Conservation (phyloP, 2,329 filamentous ascomycete species). For the Xylaria sp. region DNA sequence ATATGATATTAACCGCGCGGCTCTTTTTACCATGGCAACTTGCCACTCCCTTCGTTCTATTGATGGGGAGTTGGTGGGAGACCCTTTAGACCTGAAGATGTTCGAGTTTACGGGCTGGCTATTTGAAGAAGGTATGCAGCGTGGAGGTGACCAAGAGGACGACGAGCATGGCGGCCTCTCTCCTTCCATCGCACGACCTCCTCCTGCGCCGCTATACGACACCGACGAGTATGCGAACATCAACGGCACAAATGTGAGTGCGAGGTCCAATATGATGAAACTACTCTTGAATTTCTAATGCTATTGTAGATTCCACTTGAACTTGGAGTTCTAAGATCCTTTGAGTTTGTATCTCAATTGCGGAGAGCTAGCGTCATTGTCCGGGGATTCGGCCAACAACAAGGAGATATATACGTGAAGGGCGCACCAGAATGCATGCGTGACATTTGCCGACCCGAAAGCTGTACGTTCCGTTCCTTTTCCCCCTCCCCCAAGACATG, state of each 20-base stretch:
- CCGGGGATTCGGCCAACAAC: conserved; percentile 84
- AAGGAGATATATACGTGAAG: conserved; percentile 91
- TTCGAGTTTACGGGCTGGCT: conserved; percentile 95
- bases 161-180: conserved; percentile 80
- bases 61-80: conserved; percentile 88
- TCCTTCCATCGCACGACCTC: conserved; percentile 89
- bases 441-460: conserved; percentile 86
- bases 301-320: conserved; percentile 69
- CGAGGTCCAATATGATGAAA: background rate
- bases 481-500: background rate
- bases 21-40: conserved; percentile 94
- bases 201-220: conserved; percentile 66
- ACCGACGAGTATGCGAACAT: conserved; percentile 45
- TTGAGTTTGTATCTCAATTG: conserved; percentile 94
- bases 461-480: conserved; percentile 64
- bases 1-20: conserved; percentile 61
- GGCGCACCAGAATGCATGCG: conserved; percentile 97
- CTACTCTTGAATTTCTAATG: conserved; percentile 33
- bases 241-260: conserved; percentile 46
- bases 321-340: conserved; percentile 88
- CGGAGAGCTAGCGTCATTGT: conserved; percentile 93
- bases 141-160: conserved; percentile 70
- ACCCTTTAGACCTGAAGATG: conserved; percentile 97
- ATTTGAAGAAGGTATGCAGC: conserved; percentile 87
- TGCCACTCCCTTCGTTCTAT: conserved; percentile 91